phyloP scores from a whole-genome alignment of 495 filamentous ascomycete genomes.

The Echria macrotheca region DNA sequence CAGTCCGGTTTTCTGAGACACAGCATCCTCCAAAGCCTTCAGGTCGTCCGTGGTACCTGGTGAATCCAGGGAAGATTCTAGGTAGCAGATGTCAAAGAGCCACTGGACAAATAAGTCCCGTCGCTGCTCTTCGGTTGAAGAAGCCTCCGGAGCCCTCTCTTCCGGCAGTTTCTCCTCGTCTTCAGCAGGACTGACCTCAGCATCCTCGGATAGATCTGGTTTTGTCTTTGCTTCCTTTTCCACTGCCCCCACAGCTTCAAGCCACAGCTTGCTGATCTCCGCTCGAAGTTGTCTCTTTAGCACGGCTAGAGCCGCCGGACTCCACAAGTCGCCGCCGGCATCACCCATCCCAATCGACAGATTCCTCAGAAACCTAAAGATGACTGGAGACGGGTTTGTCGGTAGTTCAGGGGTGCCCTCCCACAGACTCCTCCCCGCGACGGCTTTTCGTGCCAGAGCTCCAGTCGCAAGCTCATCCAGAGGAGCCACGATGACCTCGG shows the following conservation, averaged over 20 bases:
- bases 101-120: constrained; percentile 63
- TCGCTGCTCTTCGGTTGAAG: constrained; percentile 21
- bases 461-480: constrained; percentile 37
- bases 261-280: constrained; percentile 40
- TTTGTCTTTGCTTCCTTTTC: constrained; percentile 1
- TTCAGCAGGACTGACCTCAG: background rate
- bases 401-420: constrained; percentile 72
- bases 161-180: constrained; percentile 30
- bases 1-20: constrained; percentile 44
- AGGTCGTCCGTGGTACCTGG: constrained; percentile 31
- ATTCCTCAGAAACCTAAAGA: constrained; percentile 67
- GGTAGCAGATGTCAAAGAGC: constrained; percentile 70
- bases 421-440: constrained; percentile 60
- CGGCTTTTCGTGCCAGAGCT: constrained; percentile 34
- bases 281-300: constrained; percentile 54
- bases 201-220: constrained; percentile 3
- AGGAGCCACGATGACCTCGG: constrained; percentile 28
- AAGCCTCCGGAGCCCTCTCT: constrained; percentile 27
- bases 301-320: constrained; percentile 54
- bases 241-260: constrained; percentile 27
- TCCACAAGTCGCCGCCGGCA: constrained; percentile 79
- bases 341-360: constrained; percentile 61
- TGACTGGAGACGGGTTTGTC: constrained; percentile 70
- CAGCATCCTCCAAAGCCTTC: constrained; percentile 37
- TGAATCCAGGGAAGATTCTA: constrained; percentile 42